phyloP scores from a whole-genome alignment of 2,329 filamentous ascomycete genomes.

The Neoarthrinium moseri region DNA sequence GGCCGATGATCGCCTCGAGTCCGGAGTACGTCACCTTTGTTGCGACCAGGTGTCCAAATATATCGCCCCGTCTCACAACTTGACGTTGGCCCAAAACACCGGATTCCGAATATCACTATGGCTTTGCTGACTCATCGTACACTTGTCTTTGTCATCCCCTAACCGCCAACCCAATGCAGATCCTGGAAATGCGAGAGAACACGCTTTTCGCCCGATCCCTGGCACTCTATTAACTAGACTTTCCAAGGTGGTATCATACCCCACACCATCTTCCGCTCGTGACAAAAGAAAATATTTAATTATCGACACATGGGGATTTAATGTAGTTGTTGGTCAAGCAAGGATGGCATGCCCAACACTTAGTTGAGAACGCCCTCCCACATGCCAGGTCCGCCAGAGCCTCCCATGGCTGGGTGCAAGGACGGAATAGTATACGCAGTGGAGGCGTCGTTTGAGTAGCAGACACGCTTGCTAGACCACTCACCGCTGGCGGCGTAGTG shows the following conservation, averaged over 20 bases:
- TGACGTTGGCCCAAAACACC: conserved; percentile 24
- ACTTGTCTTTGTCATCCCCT: too few relatives aligned
- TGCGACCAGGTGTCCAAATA: neutral
- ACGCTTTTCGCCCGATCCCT: conserved; percentile 38
- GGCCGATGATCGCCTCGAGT: conserved; percentile 1
- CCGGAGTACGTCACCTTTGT: conserved; percentile 1
- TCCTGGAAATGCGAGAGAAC: conserved; percentile 41
- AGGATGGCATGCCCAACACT: conserved; percentile 18
- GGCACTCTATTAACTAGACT: conserved; percentile 31
- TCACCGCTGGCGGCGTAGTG: conserved; percentile 33
- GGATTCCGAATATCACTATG: conserved; percentile 15
- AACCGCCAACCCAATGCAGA: conserved; percentile 29
- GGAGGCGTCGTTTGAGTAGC: conserved; percentile 59
- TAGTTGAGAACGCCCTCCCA: conserved; percentile 64
- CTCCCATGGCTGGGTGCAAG: conserved; percentile 49
- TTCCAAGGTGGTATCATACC: conserved; percentile 29
- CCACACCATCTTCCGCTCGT: conserved; percentile 17
- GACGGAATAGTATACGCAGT: conserved; percentile 45
- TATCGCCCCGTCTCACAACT: neutral
- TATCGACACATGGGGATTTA: conserved; percentile 28
- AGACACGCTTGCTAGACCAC: conserved; percentile 62
- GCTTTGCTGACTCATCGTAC: conserved; percentile 27
- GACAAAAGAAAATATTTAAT: conserved; percentile 30
- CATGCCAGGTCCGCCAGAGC: conserved; percentile 59
- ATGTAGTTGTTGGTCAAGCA: conserved; percentile 14